Percentiles rank a stretch among this genome's conserved stretches.
phyloP scores from a whole-genome alignment of 768 basidiomycete genomes.

The Suillus sp. region DNA sequence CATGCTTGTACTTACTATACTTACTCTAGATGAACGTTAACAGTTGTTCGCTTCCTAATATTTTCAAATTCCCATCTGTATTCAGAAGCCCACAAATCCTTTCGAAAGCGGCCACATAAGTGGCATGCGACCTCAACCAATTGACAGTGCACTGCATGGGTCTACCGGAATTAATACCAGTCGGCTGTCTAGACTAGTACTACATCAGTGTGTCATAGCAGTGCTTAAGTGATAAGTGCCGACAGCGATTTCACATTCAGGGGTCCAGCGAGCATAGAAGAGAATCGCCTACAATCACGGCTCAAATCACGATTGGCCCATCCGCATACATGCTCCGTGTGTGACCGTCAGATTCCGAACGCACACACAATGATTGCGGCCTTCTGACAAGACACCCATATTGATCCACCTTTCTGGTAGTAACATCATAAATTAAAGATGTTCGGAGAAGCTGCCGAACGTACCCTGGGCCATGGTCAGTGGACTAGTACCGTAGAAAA shows the following conservation, averaged over 20 bases:
- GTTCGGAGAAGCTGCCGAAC: not conserved
- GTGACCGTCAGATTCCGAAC: not conserved
- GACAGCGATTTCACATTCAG: not conserved
- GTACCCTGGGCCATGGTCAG: not conserved
- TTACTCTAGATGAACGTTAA: not conserved
- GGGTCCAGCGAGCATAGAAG: not conserved
- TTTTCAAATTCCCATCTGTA: not conserved
- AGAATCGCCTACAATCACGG: not conserved
- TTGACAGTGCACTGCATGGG: too few species aligned
- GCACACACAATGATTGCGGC: not conserved
- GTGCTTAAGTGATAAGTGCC: not conserved
- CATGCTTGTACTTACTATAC: not conserved
- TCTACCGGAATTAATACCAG: not conserved
- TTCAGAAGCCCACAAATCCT: not conserved
- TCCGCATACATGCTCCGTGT: not conserved
- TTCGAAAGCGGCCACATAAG: not conserved
- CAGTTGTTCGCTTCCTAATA: not conserved
- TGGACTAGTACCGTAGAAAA: not conserved
- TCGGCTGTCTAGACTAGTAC: not conserved
- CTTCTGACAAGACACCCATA: not conserved
- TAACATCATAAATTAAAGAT: not conserved
- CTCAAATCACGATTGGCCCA: not conserved
- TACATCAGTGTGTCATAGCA: not conserved
- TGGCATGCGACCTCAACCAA: not conserved
- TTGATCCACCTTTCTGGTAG: not conserved